Evolutionary conservation across 345 rosid species (phyloP), one percentile per base, ranked within the genome.

Genomic region (Rhizophora apiculata): DNA sequence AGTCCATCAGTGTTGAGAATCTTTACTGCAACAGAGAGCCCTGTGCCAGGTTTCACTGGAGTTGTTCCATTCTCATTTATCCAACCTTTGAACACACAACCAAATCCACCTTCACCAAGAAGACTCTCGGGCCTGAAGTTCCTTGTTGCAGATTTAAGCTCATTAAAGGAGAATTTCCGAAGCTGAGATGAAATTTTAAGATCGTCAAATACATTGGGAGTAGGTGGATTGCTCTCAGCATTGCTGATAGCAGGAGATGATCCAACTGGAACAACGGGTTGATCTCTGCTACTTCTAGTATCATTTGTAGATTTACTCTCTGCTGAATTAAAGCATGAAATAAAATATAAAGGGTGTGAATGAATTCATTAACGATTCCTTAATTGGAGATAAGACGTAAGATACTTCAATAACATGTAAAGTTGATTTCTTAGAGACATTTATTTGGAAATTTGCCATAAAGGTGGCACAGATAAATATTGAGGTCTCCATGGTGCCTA

Each of bases 1-100:
- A 93, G 89, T 72, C 98, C 98, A 76, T 91, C 97, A 46, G 85
- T 88, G 68, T 93, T 93, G n/a, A 90, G 84, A 46, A 93, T 93
- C 77, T 93, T 93, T 46, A 91, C 91, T 0, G 98, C 98, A 73
- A 93, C 98, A 3, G 98, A 87, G 39, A 93, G 86, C 30, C 98
- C 98, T 0, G 89, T 85, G 30, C 97, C 98, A 49, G 96, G 97
- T 83, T 91, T 93, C 66, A 86, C 96, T 0, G 98, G 92, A 66
- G 96, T 87, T 39, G 97, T 89, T 72, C 98, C 97, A 71, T 85
- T 86, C 75, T 93, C 97, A 71, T 85, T 95, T 20, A 93, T 91
- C 96, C 95, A 92, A 63, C 96, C 98, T 79, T 92, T 92, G 65
- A 89, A 92, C 68, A 92, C 98, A 65, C 95, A 93, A 64, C 98